These are phyloP conservation scores for Fusarium tuaranense DNA, from an alignment of 2,329 filamentous ascomycete species.

Conservation along the genomic window DNA sequence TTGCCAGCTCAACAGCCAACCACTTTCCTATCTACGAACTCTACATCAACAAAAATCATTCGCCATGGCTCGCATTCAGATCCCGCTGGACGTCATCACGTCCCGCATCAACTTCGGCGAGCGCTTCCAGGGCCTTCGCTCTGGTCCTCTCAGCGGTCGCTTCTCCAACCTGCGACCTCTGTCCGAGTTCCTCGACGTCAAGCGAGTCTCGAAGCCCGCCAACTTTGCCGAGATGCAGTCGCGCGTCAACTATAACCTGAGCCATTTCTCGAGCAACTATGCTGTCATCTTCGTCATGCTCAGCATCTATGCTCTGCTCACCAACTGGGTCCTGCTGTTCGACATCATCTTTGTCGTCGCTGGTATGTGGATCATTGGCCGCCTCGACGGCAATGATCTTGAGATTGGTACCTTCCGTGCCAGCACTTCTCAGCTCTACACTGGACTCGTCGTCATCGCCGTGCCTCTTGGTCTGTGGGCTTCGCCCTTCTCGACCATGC, in stretches of 20 bases:
- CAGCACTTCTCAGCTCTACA: conserved; percentile 94
- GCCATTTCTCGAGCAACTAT: conserved; percentile 99
- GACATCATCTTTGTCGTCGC: conserved; percentile 89
- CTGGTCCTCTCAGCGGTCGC: conserved; percentile 80
- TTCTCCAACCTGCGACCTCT: conserved; percentile 94
- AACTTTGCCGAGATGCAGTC: conserved; percentile 93
- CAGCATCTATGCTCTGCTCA: conserved; percentile 93
- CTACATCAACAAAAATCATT: conserved; percentile 17
- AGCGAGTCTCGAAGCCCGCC: conserved; percentile 92
- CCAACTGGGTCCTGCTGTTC: conserved; percentile 87
- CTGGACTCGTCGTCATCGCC: conserved; percentile 82
- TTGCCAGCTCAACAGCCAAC: conserved; percentile 14
- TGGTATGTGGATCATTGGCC: conserved; percentile 92
- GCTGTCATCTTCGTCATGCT: conserved; percentile 93
- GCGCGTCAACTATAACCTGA: conserved; percentile 95
- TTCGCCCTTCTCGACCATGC: conserved; percentile 84
- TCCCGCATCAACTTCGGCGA: conserved; percentile 88
- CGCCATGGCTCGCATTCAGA: conserved; percentile 87
- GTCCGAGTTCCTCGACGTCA: conserved; percentile 94
- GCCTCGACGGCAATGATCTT: conserved; percentile 88
- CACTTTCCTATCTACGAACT: conserved; percentile 20
- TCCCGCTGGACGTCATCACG: conserved; percentile 91
- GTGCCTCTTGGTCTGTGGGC: conserved; percentile 88
- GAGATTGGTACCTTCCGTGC: conserved; percentile 86
- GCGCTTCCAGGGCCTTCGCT: conserved; percentile 85